Evolutionary conservation across 2,329 filamentous ascomycete genomes (phyloP).

Genomic region (Ophiostoma montium): DNA sequence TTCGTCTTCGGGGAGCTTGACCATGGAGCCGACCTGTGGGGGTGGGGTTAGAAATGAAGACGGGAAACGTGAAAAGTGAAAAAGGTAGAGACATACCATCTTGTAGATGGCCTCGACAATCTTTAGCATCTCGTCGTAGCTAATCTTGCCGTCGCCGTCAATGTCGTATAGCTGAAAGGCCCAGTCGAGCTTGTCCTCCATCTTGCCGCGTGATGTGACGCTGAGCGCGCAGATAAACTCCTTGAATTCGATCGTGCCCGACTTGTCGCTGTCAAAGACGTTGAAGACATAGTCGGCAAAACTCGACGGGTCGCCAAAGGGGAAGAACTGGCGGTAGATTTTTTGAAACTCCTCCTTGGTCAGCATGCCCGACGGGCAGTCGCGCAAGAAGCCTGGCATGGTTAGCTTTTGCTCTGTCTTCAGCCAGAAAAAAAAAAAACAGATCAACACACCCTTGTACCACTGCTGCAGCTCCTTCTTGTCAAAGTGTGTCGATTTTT

Average conservation of each 20-base stretch:
- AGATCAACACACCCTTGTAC: constrained; percentile 78
- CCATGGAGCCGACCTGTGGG: constrained; percentile 86
- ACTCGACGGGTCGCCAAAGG: constrained; percentile 90
- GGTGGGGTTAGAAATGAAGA: too few relatives aligned
- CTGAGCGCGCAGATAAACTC: constrained; percentile 98
- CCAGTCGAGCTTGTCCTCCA: constrained; percentile 99
- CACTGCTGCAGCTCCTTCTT: constrained; percentile 99
- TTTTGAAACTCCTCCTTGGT: constrained; percentile 99
- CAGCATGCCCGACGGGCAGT: constrained; percentile 92
- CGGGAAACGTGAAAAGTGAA: neutral
- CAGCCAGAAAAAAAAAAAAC: neutral
- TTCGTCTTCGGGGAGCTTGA: constrained; percentile 95
- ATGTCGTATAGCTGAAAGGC: constrained; percentile 99
- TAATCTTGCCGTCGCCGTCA: constrained; percentile 96
- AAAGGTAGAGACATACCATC: constrained; percentile 49
- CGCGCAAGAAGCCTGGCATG: constrained; percentile 76
- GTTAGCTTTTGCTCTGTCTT: neutral
- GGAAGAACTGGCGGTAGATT: constrained; percentile 99
- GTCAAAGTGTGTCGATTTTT: constrained; percentile 96
- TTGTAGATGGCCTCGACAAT: constrained; percentile 99
- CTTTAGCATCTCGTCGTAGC: constrained; percentile 96
- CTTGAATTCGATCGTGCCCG: constrained; percentile 96
- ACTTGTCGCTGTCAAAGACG: constrained; percentile 95
- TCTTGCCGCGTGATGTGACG: constrained; percentile 92
- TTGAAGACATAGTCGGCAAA: constrained; percentile 99